phyloP scores from a whole-genome alignment of 2,329 filamentous ascomycete species.

The Fusarium proliferatum region DNA sequence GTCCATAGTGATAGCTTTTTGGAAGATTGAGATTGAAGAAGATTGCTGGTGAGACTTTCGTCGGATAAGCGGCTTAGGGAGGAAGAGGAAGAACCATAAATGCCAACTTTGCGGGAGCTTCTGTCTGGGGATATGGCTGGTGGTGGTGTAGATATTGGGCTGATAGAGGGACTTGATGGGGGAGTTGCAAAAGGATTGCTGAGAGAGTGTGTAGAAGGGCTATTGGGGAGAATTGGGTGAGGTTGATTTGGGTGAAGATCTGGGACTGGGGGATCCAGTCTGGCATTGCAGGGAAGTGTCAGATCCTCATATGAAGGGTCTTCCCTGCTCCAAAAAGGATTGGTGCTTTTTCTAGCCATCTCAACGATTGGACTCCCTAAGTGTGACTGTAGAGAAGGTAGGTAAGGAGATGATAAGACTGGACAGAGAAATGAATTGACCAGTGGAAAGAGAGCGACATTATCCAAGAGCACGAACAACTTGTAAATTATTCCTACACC shows the following conservation, averaged over 20 bases:
- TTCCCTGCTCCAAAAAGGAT: not conserved
- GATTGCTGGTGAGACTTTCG: not conserved
- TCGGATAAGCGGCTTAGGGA: not conserved
- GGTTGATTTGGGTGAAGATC: not conserved
- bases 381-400: not conserved
- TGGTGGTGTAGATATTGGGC: not conserved
- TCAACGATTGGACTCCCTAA: too few species aligned
- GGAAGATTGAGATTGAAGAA: not conserved
- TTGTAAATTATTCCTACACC: too few species aligned
- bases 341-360: not conserved
- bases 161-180: not conserved
- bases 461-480: too few species aligned
- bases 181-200: not conserved
- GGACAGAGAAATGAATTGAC: too few species aligned
- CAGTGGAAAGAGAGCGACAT: too few species aligned
- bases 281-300: not conserved
- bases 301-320: not conserved
- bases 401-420: too few species aligned
- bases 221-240: not conserved
- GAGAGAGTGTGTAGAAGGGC: not conserved
- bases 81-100: not conserved
- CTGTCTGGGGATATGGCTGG: not conserved
- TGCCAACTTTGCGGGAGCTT: conserved; percentile 1
- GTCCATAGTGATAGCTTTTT: not conserved
- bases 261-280: not conserved